Evolutionary conservation across 768 basidiomycete species (phyloP).

Genomic region (Lentinus brumalis): DNA sequence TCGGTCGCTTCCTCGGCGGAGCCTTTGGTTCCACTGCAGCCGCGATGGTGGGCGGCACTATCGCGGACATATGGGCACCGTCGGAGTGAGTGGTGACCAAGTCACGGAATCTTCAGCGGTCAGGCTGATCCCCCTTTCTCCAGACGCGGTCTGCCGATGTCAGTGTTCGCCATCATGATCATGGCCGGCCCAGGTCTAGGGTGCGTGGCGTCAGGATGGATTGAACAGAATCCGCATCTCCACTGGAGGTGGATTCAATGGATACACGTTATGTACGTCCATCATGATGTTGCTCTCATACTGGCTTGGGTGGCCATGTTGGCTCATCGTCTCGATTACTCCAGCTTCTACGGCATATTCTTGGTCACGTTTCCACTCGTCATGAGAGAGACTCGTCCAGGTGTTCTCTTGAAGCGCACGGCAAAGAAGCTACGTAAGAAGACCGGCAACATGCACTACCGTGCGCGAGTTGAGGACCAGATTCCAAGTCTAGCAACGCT

Average conservation of each 20-base stretch:
- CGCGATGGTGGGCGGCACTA: slow-evolving; percentile 75
- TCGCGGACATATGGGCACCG: slow-evolving; percentile 68
- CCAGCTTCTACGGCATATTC: slow-evolving; percentile 55
- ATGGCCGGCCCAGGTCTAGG: slow-evolving; percentile 66
- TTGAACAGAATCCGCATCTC: slow-evolving; percentile 59
- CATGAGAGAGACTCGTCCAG: slow-evolving; percentile 73
- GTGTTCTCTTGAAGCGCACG: slow-evolving; percentile 68
- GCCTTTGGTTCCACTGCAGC: slow-evolving; percentile 69
- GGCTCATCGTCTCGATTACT: neutral
- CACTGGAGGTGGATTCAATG: slow-evolving; percentile 87
- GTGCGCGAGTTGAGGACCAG: slow-evolving; percentile 65
- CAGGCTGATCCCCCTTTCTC: no score
- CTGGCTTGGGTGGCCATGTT: no score
- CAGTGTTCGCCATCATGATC: slow-evolving; percentile 64
- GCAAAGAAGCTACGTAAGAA: slow-evolving; percentile 66
- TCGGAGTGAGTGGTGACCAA: slow-evolving; percentile 48
- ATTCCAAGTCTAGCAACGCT: slow-evolving; percentile 52
- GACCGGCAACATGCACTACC: slow-evolving; percentile 64
- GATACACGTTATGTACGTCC: slow-evolving; percentile 64
- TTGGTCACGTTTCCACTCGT: slow-evolving; percentile 51
- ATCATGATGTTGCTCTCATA: neutral
- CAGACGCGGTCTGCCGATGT: slow-evolving; percentile 80
- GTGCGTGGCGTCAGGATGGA: slow-evolving; percentile 64
- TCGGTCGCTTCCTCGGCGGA: slow-evolving; percentile 67
- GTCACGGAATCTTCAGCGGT: no score